A percentile compares a stretch with the other conserved stretches of the same genome.
phyloP scores from a whole-genome alignment of 2,329 filamentous ascomycete genomes.

The Penicillium sp. region DNA sequence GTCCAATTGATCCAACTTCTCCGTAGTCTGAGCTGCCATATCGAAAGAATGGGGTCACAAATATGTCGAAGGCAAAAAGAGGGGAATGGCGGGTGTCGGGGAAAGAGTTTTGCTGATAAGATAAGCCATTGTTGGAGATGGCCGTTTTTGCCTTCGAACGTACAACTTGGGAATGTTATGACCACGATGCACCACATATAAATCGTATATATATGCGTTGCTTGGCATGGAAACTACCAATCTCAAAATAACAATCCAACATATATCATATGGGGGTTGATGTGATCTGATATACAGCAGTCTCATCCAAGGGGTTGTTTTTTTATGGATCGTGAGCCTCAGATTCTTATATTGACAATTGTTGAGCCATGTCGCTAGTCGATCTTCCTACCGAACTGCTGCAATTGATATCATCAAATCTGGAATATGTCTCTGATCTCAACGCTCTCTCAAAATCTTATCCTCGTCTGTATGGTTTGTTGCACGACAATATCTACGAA shows the following conservation, averaged over 20 bases:
- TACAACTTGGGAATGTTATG: too few relatives aligned
- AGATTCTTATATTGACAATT: background rate
- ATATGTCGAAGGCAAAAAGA: slow-evolving; percentile 17
- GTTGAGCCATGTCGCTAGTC: background rate
- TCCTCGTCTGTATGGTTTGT: background rate
- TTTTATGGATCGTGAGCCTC: too few relatives aligned
- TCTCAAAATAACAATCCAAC: too few relatives aligned
- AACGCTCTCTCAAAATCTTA: background rate
- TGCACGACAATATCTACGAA: background rate
- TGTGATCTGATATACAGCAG: too few relatives aligned
- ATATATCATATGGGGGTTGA: too few relatives aligned
- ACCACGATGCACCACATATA: too few relatives aligned
- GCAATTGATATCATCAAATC: background rate
- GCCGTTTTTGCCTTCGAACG: too few relatives aligned
- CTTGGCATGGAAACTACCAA: too few relatives aligned
- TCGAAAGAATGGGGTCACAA: slow-evolving; percentile 19
- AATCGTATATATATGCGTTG: too few relatives aligned
- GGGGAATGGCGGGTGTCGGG: slow-evolving; percentile 23
- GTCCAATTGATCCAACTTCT: slow-evolving; percentile 43
- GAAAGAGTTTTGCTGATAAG: slow-evolving; percentile 30
- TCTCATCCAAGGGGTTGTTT: too few relatives aligned
- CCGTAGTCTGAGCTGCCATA: slow-evolving; percentile 45
- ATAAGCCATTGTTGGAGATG: slow-evolving; percentile 12
- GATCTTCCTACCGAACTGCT: background rate
- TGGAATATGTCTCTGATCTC: background rate